Base-by-base conservation (phyloP, 73 alveolate genomes). In the Durusdinium trenchii region DNA sequence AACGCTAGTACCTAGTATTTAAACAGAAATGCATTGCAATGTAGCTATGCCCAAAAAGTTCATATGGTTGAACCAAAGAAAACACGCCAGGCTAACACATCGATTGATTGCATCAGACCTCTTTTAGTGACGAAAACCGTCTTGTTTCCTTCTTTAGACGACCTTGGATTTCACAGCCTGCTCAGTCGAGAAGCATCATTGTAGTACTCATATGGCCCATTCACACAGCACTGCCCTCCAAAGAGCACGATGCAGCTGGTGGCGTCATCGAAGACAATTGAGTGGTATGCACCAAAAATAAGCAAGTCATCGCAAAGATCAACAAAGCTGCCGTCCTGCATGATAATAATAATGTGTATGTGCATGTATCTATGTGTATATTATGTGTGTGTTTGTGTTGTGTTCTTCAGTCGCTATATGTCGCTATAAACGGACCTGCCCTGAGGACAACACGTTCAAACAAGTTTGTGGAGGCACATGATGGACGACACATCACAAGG, bases 201-300 rank as follows among this genome's bases (percentile, higher is more conserved):
- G 76, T 61, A 91, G 97, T 91, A 91, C 45, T 91, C 97, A 54
- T 91, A 91, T 16, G 97, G 89, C 28, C 97, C 97, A 35, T 91
- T 91, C 54, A 91, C 89, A 43, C 97, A 91, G 97, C 97, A 91
- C 45, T 91, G 97, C 75, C 97, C 97, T 1, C 97, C 97, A 16
- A 91, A 91, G 47, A 91, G 60, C 26, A 57, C 60, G 57, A 76
- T 52, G 7, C 87, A 64, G 76, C 87, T 48, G 60, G 57, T 91
- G 45, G 40, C 46, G n/a, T 10, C 50, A 26, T 91, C 78, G 14
- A 91, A 91, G 52, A 69, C 97, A 42, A 69, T 60, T 9, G 97
- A 67, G 57, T 91, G 97, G 57, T 91, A 91, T 10, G 97, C 97
- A 50, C 97, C 97, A 57, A 91, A 91, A 43, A 91, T 87, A 57